phyloP scores from a whole-genome alignment of 2,329 filamentous ascomycete genomes.

The Talaromyces sp. region DNA sequence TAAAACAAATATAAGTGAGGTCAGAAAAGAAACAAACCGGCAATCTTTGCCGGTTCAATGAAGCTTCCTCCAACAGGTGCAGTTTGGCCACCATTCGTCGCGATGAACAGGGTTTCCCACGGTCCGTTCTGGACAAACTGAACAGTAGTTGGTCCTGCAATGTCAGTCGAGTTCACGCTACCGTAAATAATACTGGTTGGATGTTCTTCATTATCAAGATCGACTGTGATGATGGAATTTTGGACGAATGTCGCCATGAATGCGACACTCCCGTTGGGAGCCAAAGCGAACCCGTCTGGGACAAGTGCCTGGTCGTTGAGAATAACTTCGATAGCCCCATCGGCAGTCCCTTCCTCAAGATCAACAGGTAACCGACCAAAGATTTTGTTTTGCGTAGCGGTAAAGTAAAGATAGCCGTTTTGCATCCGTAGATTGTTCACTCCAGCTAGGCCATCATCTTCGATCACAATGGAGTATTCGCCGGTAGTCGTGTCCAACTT shows the following conservation, averaged over 20 bases:
- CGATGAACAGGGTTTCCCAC: conserved; percentile 19
- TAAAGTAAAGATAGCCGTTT: conserved; percentile 21
- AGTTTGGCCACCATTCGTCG: conserved; percentile 19
- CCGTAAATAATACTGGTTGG: conserved; percentile 10
- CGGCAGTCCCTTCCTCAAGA: conserved; percentile 18
- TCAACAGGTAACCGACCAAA: conserved; percentile 24
- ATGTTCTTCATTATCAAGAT: conserved; percentile 14
- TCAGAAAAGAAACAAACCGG: conserved; percentile 7
- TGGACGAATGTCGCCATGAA: conserved; percentile 22
- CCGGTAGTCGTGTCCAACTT: conserved; percentile 19
- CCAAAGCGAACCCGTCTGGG: conserved; percentile 23
- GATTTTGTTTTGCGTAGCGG: conserved; percentile 19
- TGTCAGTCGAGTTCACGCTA: conserved; percentile 15
- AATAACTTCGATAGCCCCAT: conserved; percentile 20
- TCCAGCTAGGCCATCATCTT: conserved; percentile 20
- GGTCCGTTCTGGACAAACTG: conserved; percentile 19
- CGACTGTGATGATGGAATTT: conserved; percentile 19
- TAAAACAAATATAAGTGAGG: neutral
- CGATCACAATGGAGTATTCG: conserved; percentile 18
- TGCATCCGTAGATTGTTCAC: conserved; percentile 20
- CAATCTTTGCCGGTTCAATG: conserved; percentile 18
- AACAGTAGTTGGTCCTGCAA: conserved; percentile 22
- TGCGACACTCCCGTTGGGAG: conserved; percentile 16
- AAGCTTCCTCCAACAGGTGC: conserved; percentile 18
- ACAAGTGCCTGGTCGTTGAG: conserved; percentile 14